Conservation (phyloP, 768 basidiomycete genomes). For the Lactifluus rugatus region DNA sequence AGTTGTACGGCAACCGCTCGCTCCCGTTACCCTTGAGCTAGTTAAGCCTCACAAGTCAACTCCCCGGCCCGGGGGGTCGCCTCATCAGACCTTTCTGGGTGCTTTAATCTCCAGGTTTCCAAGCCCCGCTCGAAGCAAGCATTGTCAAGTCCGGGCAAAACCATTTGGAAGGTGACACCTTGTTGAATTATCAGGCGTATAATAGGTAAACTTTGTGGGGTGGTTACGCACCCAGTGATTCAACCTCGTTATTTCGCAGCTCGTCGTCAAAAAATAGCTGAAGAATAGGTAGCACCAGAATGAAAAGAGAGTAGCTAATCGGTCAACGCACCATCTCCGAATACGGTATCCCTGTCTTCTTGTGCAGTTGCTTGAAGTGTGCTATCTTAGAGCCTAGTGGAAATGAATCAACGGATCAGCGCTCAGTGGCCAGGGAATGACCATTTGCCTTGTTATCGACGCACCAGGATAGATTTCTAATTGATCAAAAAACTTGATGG, state of each 20-base stretch:
- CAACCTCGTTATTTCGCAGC: slow-evolving; percentile 7
- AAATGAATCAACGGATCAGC: neutral
- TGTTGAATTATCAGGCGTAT: neutral
- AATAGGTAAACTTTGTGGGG: neutral
- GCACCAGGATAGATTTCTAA: slow-evolving; percentile 65
- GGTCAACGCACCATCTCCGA: slow-evolving; percentile 55
- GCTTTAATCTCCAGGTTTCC: slow-evolving; percentile 52
- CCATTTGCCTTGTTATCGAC: neutral
- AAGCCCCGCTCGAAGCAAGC: slow-evolving; percentile 65
- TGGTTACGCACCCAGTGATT: slow-evolving; percentile 33
- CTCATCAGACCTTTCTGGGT: slow-evolving; percentile 20
- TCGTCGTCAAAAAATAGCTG: slow-evolving; percentile 15
- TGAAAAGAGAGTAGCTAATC: neutral
- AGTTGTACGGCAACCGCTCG: too few species aligned
- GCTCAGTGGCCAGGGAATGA: neutral
- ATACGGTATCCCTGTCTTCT: slow-evolving; percentile 67
- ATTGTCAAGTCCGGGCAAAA: slow-evolving; percentile 49
- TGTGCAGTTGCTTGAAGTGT: slow-evolving; percentile 30
- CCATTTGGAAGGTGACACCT: slow-evolving; percentile 81
- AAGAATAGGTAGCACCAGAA: neutral
- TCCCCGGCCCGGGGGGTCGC: neutral
- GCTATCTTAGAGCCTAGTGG: slow-evolving; percentile 64
- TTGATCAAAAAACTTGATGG: slow-evolving; percentile 57
- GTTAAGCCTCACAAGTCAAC: too few species aligned
- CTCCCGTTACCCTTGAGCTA: neutral